Percentiles rank a stretch among this genome's conserved stretches.
Evolutionary conservation across 345 rosid genomes (phyloP).

Genomic region (Eucalyptus leucophloia): DNA sequence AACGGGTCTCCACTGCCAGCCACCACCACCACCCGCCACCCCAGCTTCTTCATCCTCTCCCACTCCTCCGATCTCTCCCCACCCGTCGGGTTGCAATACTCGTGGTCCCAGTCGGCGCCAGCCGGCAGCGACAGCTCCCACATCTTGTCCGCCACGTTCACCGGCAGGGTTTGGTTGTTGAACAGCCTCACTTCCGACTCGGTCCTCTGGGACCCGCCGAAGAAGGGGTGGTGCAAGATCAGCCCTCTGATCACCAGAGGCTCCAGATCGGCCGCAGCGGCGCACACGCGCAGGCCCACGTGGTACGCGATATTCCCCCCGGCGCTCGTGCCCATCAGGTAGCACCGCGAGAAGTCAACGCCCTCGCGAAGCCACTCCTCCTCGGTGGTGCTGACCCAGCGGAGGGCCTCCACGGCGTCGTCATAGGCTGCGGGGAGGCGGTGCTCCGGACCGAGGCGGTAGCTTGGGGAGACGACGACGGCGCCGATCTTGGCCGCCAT

Average conservation of each 20-base stretch:
- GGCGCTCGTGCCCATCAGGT: neutral
- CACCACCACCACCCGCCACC: constrained; percentile 2
- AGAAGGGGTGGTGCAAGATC: constrained; percentile 22
- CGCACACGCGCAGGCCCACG: neutral
- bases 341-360: neutral
- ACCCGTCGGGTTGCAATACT: constrained; percentile 15
- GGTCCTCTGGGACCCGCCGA: constrained; percentile 17
- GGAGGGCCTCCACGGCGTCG: constrained; percentile 6
- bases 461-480: constrained; percentile 12
- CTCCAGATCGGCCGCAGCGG: neutral
- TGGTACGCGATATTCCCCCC: constrained; percentile 6
- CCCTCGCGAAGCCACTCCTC: neutral
- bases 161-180: constrained; percentile 4
- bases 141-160: constrained; percentile 6
- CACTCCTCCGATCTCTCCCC: neutral
- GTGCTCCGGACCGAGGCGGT: constrained; percentile 17
- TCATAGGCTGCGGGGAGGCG: constrained; percentile 13
- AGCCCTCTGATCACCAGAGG: constrained; percentile 14
- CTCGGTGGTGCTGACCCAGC: neutral
- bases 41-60: neutral
- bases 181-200: constrained; percentile 6
- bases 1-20: constrained; percentile 9
- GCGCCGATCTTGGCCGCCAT: constrained; percentile 8
- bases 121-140: constrained; percentile 32
- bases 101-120: constrained; percentile 26